Evolutionary conservation across 805 yeast genomes (phyloP), one percentile per base, ranked within the genome.

Genomic region (Suhomyces kilbournensis): DNA sequence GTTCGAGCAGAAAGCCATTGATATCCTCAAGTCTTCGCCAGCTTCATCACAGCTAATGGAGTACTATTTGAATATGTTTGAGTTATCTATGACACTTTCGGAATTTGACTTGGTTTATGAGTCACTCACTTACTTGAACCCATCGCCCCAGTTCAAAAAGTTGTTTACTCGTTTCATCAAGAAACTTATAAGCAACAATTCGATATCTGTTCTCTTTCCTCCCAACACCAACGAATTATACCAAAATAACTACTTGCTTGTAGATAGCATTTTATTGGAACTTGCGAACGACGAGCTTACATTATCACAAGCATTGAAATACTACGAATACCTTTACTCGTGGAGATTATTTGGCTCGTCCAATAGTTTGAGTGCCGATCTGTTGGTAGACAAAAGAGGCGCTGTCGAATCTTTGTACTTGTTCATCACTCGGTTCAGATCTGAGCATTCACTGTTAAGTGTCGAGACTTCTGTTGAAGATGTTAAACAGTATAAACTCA

Each of bases 361-460:
- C 1, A 40, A 30, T 10, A 20, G 30, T 4, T 43, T 60, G 34
- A 39, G 50, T 3, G 48, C 61, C 5, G 53, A 50, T 17, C 53
- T 58, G 23, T 50, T 63, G 43, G 64, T 58, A 8, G 76, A 72
- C 52, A 71, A 66, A 49, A 69, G 86, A 51, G 82, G 82, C 3
- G 72, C 78, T 1, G 61, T 67, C 23, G 77, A 75, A 52, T 64
- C 75, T 1, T 65, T 75, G 46, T 75, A 74, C 53, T 56, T 57
- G 49, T 75, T 73, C 52, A 66, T 75, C 25, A 66, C 66, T 1
- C 55, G 75, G 30, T 75, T 73, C 61, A 70, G 61, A 47, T 47
- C 46, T 28, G 74, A 66, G 26, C 57, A 58, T 12, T 54, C 54
- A 14, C 56, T 64, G 30, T 52, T 61, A 17, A 28, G 40, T 32